A percentile compares a stretch with the other conserved stretches of the same genome.
Conservation (phyloP, 2,329 filamentous ascomycete species). For the Coniochaeta ligniaria region DNA sequence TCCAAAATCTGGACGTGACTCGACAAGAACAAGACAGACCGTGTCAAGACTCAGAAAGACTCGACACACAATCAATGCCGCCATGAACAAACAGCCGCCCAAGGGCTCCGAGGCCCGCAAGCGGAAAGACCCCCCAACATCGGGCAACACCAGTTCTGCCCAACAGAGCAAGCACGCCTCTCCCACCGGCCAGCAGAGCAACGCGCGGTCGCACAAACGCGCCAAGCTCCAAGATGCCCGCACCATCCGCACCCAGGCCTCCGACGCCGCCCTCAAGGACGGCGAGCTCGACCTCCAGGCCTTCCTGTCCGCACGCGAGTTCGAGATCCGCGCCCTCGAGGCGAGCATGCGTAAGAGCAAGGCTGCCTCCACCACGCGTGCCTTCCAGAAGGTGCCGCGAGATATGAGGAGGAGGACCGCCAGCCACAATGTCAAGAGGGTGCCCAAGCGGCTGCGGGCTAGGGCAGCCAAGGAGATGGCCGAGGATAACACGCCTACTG, state of each 20-base stretch:
- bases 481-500: conserved; percentile 84
- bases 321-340: conserved; percentile 81
- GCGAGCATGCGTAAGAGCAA: conserved; percentile 73
- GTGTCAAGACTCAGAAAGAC: not conserved
- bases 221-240: conserved; percentile 38
- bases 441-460: conserved; percentile 68
- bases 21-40: not conserved
- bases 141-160: not conserved
- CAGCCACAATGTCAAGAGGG: conserved; percentile 87
- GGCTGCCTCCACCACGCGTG: conserved; percentile 53
- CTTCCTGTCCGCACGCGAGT: conserved; percentile 80
- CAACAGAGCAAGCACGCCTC: not conserved
- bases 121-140: conserved; percentile 4
- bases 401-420: conserved; percentile 80
- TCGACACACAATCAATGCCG: not conserved
- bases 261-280: conserved; percentile 48
- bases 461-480: conserved; percentile 69
- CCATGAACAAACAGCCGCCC: conserved; percentile 1
- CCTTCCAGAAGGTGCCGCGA: conserved; percentile 86
- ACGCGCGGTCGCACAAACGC: conserved; percentile 30
- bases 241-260: conserved; percentile 41
- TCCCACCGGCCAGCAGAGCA: conserved; percentile 3
- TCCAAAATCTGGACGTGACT: not conserved
- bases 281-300: conserved; percentile 80
- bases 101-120: conserved; percentile 1